Evolutionary conservation across 495 filamentous ascomycete genomes (phyloP), one percentile per base, ranked within the genome.

Genomic region (Darksidea phi): DNA sequence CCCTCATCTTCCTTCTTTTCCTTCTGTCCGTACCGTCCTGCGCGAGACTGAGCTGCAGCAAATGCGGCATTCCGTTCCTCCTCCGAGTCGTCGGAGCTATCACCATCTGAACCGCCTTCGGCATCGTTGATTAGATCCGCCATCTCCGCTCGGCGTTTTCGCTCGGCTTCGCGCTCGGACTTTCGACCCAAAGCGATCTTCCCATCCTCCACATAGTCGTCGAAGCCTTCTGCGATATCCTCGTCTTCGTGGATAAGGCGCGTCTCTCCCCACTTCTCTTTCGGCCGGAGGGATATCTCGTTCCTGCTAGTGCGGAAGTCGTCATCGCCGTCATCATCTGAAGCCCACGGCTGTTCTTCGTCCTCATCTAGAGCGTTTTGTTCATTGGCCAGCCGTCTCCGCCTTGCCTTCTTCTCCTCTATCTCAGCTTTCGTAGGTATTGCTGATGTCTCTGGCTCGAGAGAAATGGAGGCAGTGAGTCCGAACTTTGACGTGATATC

Each of bases 181-280:
- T 87, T 87, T 66, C 80, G 83, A 41, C 91, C 89, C 0, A 97
- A 80, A 1, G 89, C 80, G 11, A 96, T 83, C 26, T 82, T 82
- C 15, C 87, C 91, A 70, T 96, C 93, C 18, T 91, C 87, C 15
- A 93, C 87, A 64, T 88, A 96, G 58, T 96, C 90, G 53, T 95
- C 92, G 70, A 95, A 96, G 2, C 91, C 91, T 75, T 98, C 94
- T 28, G 86, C 87, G n/a, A 97, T 83, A 69, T 96, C 90, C 69
- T 97, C 94, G 68, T 97, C 93, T 52, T 96, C 91, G 24, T 80
- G 79, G 3, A 90, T 80, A 8, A 97, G 80, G n/a, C 94, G 80
- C 8, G 86, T 88, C 53, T 91, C 85, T 2, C 75, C 69, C 67
- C 80, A 84, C 68, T 71, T 76, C 71, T 76, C 78, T 25, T 78